Evolutionary conservation across 2,329 filamentous ascomycete species (phyloP).

Genomic region (Claviceps citrina): DNA sequence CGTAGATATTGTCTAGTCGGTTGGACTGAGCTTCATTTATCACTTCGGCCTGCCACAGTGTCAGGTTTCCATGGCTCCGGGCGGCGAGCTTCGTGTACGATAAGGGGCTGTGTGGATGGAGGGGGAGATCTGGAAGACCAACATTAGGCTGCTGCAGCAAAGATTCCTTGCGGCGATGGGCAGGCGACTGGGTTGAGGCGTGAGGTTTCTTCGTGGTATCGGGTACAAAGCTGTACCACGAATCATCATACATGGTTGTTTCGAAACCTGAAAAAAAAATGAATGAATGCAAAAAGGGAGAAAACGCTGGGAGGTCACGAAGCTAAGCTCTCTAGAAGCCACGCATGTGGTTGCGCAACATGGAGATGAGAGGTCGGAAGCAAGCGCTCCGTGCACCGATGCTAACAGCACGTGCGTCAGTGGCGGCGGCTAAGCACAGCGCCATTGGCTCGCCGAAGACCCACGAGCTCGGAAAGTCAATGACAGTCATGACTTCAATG

Average conservation of each 20-base stretch:
- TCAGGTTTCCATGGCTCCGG: slow-evolving; percentile 11
- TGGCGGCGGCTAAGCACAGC: not conserved
- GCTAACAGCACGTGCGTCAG: no score
- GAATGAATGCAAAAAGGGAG: not conserved
- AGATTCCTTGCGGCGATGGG: slow-evolving; percentile 53
- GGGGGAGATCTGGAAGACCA: slow-evolving; percentile 13
- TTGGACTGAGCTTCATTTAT: slow-evolving; percentile 34
- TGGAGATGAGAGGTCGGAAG: slow-evolving; percentile 4
- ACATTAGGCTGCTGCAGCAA: slow-evolving; percentile 54
- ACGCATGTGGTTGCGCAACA: slow-evolving; percentile 3
- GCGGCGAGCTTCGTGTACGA: not conserved
- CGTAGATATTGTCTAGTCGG: slow-evolving; percentile 41
- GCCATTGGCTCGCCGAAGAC: not conserved
- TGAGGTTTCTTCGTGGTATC: slow-evolving; percentile 38
- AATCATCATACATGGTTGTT: slow-evolving; percentile 64
- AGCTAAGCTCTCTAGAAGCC: slow-evolving; percentile 13
- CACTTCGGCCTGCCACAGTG: slow-evolving; percentile 32
- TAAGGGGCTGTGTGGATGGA: slow-evolving; percentile 6
- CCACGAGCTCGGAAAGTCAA: no score
- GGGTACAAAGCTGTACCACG: slow-evolving; percentile 67
- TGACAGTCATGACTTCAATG: slow-evolving; percentile 3
- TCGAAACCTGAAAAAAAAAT: not conserved
- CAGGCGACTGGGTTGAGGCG: slow-evolving; percentile 27
- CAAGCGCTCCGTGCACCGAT: slow-evolving; percentile 5
- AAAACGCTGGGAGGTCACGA: slow-evolving; percentile 1